Conservation (phyloP, 352 stramenopile species). For the Globisporangium ultimum region DNA sequence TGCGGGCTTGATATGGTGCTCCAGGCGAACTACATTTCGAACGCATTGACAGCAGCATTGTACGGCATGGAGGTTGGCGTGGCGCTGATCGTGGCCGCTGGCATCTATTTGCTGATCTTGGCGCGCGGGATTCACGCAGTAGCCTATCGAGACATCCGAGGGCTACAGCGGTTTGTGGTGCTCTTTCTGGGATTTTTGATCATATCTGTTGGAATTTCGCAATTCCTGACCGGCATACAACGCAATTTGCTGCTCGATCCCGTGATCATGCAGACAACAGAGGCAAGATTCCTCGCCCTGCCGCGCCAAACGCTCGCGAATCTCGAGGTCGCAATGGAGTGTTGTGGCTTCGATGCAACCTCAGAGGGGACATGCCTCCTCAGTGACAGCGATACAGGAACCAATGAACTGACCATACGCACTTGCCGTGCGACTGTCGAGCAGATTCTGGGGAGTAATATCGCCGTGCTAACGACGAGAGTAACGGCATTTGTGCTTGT, state of each 20-base stretch:
- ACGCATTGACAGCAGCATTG: conserved; percentile 27
- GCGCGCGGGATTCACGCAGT: conserved; percentile 25
- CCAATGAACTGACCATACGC: conserved; percentile 14
- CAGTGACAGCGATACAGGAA: not conserved
- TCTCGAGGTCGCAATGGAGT: conserved; percentile 43
- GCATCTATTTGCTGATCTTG: conserved; percentile 26
- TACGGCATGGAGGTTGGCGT: conserved; percentile 41
- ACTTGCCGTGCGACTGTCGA: conserved; percentile 22
- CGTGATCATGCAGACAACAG: conserved; percentile 24
- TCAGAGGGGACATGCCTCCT: conserved; percentile 30
- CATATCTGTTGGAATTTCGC: conserved; percentile 21
- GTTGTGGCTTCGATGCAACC: conserved; percentile 36
- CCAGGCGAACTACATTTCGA: conserved; percentile 31
- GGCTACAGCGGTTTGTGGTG: conserved; percentile 27
- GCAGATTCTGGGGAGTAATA: conserved; percentile 2
- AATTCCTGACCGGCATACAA: conserved; percentile 27
- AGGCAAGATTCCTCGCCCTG: conserved; percentile 29
- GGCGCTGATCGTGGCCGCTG: conserved; percentile 10
- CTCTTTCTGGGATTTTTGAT: conserved; percentile 30
- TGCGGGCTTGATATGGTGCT: conserved; percentile 42
- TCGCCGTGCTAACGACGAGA: conserved; percentile 15
- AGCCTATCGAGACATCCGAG: conserved; percentile 24
- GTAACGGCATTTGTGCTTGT: conserved; percentile 16
- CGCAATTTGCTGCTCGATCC: conserved; percentile 34
- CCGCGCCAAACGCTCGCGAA: conserved; percentile 16